phyloP scores from a whole-genome alignment of 2,329 filamentous ascomycete species.

The Niveomyces coronatus region DNA sequence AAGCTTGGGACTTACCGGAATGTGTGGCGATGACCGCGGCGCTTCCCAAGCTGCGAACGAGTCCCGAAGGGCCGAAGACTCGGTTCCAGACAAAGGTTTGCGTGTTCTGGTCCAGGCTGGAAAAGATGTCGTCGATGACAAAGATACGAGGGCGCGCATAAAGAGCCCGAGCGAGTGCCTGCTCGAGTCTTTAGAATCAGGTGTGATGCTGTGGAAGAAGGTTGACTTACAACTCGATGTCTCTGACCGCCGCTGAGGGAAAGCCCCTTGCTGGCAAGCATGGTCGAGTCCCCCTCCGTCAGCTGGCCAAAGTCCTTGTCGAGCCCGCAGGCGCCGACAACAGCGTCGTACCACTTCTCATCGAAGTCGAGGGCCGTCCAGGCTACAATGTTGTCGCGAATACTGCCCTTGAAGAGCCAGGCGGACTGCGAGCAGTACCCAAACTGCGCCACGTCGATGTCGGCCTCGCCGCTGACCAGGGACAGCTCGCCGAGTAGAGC shows the following conservation, averaged over 20 bases:
- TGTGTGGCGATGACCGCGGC: constrained; percentile 7
- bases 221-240: constrained; percentile 15
- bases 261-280: constrained; percentile 9
- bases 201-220: background rate
- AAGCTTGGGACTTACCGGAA: background rate
- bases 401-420: constrained; percentile 12
- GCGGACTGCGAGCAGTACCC: constrained; percentile 14
- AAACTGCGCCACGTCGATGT: background rate
- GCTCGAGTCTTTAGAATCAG: constrained; percentile 72
- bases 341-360: constrained; percentile 10
- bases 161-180: constrained; percentile 71
- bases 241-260: constrained; percentile 14
- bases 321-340: constrained; percentile 10
- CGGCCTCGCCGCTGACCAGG: constrained; percentile 1
- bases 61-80: constrained; percentile 8
- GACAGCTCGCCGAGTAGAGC: constrained; percentile 13
- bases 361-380: constrained; percentile 7
- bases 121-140: constrained; percentile 76
- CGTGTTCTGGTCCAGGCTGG: constrained; percentile 57
- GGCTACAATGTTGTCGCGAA: constrained; percentile 12
- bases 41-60: constrained; percentile 7
- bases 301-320: constrained; percentile 12
- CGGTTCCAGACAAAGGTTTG: constrained; percentile 2
- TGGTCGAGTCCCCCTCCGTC: constrained; percentile 9
- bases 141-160: constrained; percentile 86